These are phyloP conservation scores for Neocucurbitaria cava DNA, from an alignment of 2,329 filamentous ascomycete genomes.

Conservation along the genomic window DNA sequence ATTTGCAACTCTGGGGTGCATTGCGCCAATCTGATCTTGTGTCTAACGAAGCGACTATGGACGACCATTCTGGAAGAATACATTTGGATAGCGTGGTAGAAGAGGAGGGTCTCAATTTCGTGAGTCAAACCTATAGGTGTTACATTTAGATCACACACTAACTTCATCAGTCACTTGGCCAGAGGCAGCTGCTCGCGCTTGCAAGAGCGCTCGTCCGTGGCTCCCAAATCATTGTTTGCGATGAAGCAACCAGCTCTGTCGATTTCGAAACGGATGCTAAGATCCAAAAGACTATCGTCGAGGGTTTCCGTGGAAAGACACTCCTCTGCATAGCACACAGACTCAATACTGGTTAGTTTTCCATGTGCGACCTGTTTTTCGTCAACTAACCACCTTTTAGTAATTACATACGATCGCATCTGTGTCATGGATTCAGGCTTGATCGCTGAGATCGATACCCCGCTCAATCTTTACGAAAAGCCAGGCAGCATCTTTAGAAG, in stretches of 20 bases:
- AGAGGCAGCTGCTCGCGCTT: slow-evolving; percentile 93
- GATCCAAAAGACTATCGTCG: slow-evolving; percentile 88
- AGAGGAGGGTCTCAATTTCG: slow-evolving; percentile 72
- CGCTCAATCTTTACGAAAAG: slow-evolving; percentile 73
- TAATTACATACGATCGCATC: slow-evolving; percentile 93
- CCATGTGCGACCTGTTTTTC: too few relatives aligned
- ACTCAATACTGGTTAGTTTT: slow-evolving; percentile 83
- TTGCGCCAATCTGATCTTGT: slow-evolving; percentile 79
- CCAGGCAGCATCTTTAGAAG: slow-evolving; percentile 83
- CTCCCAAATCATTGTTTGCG: slow-evolving; percentile 92
- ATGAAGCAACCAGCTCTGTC: slow-evolving; percentile 76
- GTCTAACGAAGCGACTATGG: slow-evolving; percentile 53
- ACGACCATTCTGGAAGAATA: slow-evolving; percentile 65
- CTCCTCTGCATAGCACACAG: slow-evolving; percentile 92
- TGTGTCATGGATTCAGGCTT: slow-evolving; percentile 92
- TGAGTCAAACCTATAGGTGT: neutral
- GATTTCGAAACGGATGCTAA: slow-evolving; percentile 91
- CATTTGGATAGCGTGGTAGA: slow-evolving; percentile 86
- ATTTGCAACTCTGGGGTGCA: slow-evolving; percentile 79
- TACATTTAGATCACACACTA: slow-evolving; percentile 51
- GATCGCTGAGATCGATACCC: slow-evolving; percentile 87
- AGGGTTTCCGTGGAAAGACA: slow-evolving; percentile 84
- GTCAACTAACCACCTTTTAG: too few relatives aligned
- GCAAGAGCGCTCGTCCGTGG: slow-evolving; percentile 87
- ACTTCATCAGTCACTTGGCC: slow-evolving; percentile 94